Conservation (phyloP, 164 flowering plant genomes). For the Vitis amurensis region DNA sequence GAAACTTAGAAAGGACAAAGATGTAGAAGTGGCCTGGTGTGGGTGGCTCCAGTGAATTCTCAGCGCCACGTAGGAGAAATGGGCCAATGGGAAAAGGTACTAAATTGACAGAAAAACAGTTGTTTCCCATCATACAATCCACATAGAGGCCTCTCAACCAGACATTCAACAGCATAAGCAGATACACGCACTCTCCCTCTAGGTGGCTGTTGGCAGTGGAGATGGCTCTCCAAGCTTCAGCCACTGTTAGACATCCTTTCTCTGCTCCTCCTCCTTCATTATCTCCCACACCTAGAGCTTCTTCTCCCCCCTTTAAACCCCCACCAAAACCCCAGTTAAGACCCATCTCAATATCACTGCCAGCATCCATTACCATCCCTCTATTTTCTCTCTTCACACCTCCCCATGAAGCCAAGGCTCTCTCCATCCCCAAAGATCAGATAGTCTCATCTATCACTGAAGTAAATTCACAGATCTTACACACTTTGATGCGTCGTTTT, state of each 20-base stretch:
- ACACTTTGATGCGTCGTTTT: too few species aligned
- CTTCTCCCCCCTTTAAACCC: conserved; percentile 14
- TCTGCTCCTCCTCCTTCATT: conserved; percentile 25
- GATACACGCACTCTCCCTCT: background rate
- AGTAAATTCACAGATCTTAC: conserved; percentile 27
- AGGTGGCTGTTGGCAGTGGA: conserved; percentile 32
- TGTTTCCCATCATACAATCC: conserved; percentile 19
- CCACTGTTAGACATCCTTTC: conserved; percentile 44
- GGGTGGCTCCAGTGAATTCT: too few species aligned
- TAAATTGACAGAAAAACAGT: background rate
- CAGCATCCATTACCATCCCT: conserved; percentile 51
- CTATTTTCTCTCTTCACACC: conserved; percentile 51
- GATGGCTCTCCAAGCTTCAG: conserved; percentile 57
- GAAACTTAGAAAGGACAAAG: too few species aligned
- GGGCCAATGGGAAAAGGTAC: too few species aligned
- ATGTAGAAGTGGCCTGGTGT: too few species aligned
- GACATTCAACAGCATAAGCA: background rate
- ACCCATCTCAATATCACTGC: conserved; percentile 33
- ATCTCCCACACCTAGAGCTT: conserved; percentile 16
- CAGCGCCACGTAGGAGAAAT: too few species aligned
- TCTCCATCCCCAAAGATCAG: conserved; percentile 66
- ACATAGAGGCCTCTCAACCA: background rate
- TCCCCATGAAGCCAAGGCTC: conserved; percentile 62
- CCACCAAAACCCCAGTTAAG: conserved; percentile 20
- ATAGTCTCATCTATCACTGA: conserved; percentile 68